Base-by-base conservation (phyloP, 441 rosid genomes). In the Lepidium campestre region DNA sequence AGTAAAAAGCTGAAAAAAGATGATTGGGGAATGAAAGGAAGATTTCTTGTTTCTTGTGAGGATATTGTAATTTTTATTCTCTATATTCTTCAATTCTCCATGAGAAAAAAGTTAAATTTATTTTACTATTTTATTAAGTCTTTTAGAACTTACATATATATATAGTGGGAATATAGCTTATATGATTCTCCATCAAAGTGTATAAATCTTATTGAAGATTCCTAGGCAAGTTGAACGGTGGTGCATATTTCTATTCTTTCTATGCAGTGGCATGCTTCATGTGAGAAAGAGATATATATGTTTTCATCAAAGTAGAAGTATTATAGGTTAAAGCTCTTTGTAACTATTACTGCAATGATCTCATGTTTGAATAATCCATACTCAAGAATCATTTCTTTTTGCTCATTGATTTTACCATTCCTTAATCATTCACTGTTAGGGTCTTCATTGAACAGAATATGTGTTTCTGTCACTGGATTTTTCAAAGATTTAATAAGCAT, bases 21-120 rank as follows among this genome's bases (percentile, higher is more conserved):
- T 88, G 93, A 85, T 85, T 88, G 87, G 79, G 79, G 87, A 81
- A 85, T 88, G 82, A 82, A 84, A 82, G 89, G 84, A 70, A 85
- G 80, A 85, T 88, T 84, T 83, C 88, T 83, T 67, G 85, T 77
- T 78, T 75, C 66, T 48, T 68, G 88, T 77, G 77, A 79, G 42
- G 60, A 64, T 69, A 75, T 62, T 61, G 60, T 60, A 68, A 37
- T 9, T 54, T 35, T 5, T 54, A 46, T 47, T 22, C 54, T 62
- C 23, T 55, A 61, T 55, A 61, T 55, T 31, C 32, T 46, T 48
- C 55, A 62, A 47, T 39, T 22, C 45, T 45, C 53, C 37, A 52
- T 19, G 56, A 53, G 42, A 46, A 19, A 2, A 53, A 23, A 25
- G 29, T 25, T 25, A 25, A 4, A 34, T 8, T 44, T 25, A 10